Percentiles rank a stretch among this genome's conserved stretches.
Evolutionary conservation across 495 filamentous ascomycete genomes (phyloP).

Genomic region (Platismatia glauca): DNA sequence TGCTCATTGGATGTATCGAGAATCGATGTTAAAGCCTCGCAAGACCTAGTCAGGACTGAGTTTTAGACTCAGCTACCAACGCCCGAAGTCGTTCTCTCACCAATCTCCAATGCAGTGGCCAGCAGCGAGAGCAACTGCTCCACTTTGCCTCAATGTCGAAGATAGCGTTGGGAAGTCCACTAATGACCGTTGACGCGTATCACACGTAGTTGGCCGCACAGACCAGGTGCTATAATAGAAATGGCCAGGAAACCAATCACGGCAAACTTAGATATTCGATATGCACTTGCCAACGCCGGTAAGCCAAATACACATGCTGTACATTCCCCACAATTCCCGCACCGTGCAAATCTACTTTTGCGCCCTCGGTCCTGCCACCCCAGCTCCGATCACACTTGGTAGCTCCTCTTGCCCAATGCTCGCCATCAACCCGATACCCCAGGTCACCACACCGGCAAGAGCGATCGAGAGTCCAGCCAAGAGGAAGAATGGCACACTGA

Average conservation of each 20-base stretch:
- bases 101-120: not conserved
- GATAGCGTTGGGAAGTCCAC: not conserved
- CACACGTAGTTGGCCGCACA: not conserved
- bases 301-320: conserved; percentile 12
- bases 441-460: conserved; percentile 49
- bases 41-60: not conserved
- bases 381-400: conserved; percentile 80
- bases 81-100: not conserved
- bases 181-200: too few relatives aligned
- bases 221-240: not conserved
- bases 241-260: not conserved
- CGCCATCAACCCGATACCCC: conserved; percentile 67
- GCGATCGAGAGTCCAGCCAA: conserved; percentile 60
- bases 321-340: not conserved
- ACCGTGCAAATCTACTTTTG: conserved; percentile 23
- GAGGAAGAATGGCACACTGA: conserved; percentile 81
- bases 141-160: not conserved
- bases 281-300: conserved; percentile 9
- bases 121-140: not conserved
- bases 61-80: not conserved
- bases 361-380: conserved; percentile 55
- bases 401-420: conserved; percentile 69
- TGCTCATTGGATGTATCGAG: not conserved
- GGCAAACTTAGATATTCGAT: not conserved
- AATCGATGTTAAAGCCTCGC: too few relatives aligned